Percentiles rank a stretch among this genome's conserved stretches.
These are phyloP conservation scores for Lactarius trivialis DNA, from an alignment of 768 basidiomycete species.

Conservation along the genomic window DNA sequence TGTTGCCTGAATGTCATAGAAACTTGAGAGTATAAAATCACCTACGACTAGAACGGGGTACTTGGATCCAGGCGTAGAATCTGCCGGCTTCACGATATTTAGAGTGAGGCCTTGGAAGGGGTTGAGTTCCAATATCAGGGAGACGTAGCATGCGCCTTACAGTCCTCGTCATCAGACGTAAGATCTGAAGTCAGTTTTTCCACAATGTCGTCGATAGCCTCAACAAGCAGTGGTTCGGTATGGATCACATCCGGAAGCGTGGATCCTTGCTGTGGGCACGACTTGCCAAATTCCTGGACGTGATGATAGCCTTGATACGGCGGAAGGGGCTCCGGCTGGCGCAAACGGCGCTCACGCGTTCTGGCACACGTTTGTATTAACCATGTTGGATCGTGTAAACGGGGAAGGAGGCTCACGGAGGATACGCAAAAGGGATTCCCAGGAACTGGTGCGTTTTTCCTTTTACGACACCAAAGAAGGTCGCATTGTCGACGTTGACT, in stretches of 20 bases:
- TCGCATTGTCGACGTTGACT: not conserved
- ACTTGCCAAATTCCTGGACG: conserved; percentile 22
- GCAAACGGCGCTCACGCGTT: conserved; percentile 33
- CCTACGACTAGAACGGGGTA: conserved; percentile 28
- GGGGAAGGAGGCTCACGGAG: no score
- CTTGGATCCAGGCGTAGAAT: not conserved
- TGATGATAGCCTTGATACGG: conserved; percentile 21
- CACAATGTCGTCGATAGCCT: not conserved
- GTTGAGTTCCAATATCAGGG: not conserved
- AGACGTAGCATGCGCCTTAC: conserved; percentile 12
- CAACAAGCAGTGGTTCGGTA: not conserved
- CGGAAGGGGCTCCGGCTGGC: conserved; percentile 25
- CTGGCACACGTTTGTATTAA: conserved; percentile 22
- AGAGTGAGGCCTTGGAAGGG: conserved; percentile 24
- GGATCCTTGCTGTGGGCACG: conserved; percentile 27
- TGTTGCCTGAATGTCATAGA: not conserved
- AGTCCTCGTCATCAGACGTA: conserved; percentile 23
- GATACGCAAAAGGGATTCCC: no score
- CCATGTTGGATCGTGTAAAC: no score
- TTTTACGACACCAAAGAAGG: not conserved
- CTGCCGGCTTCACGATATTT: conserved; percentile 25
- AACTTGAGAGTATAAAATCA: not conserved
- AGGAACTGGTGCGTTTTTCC: not conserved
- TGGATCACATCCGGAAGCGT: conserved; percentile 7
- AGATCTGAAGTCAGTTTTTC: not conserved